Percentiles rank a stretch among this genome's conserved stretches.
Conservation (phyloP, 495 filamentous ascomycete species). For the Penicillium cataractarum region DNA sequence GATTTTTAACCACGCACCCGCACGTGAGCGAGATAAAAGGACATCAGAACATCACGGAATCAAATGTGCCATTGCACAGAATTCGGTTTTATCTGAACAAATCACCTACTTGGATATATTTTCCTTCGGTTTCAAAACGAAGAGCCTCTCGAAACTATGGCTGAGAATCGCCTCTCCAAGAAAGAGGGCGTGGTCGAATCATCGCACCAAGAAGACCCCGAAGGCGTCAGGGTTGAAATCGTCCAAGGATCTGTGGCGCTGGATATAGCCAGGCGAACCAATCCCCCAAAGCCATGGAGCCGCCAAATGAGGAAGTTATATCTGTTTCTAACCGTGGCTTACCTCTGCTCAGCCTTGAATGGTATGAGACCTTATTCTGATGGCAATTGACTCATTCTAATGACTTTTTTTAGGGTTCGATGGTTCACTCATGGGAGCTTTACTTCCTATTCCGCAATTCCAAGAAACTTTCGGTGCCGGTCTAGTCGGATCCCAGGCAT, state of each 20-base stretch:
- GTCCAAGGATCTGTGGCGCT: slow-evolving; percentile 21
- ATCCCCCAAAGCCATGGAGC: slow-evolving; percentile 21
- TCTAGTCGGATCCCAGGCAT: background rate
- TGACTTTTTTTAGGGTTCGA: background rate
- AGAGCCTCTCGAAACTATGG: background rate
- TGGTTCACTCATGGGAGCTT: background rate
- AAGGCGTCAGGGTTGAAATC: slow-evolving; percentile 17
- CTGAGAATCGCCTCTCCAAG: background rate
- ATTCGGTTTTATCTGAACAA: background rate
- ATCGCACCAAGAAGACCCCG: background rate
- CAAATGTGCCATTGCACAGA: background rate
- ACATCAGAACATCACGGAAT: background rate
- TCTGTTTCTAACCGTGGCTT: background rate
- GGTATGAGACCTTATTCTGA: background rate
- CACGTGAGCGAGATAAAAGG: background rate
- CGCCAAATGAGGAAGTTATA: background rate
- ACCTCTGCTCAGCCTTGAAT: background rate
- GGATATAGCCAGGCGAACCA: slow-evolving; percentile 17
- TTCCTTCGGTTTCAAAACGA: background rate
- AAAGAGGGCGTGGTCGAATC: background rate
- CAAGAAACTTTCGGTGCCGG: background rate
- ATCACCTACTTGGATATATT: background rate
- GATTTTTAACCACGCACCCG: background rate
- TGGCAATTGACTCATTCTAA: background rate
- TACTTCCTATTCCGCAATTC: background rate